Percentiles rank a stretch among this genome's conserved stretches.
Conservation (phyloP, 345 rosid species). For the Populus deltoides region DNA sequence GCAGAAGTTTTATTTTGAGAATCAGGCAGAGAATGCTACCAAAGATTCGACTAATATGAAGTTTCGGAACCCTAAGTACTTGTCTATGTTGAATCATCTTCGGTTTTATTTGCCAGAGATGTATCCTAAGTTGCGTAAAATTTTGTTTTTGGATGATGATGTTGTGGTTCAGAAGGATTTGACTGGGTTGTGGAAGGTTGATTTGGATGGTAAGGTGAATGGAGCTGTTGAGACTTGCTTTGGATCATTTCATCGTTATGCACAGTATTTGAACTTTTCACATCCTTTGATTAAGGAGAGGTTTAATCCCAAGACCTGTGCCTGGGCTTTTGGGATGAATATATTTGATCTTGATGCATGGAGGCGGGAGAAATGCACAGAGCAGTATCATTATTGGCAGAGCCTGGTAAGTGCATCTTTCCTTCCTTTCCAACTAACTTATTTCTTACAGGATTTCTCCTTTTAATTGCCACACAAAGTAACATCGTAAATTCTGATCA, state of each 20-base stretch:
- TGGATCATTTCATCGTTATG: conserved; percentile 82
- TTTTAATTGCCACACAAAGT: not conserved
- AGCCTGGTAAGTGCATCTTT: conserved; percentile 43
- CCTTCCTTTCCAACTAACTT: conserved; percentile 11
- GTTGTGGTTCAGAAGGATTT: conserved; percentile 95
- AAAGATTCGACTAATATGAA: conserved; percentile 38
- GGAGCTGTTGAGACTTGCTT: conserved; percentile 96
- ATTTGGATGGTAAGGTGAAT: conserved; percentile 84
- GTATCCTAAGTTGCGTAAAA: conserved; percentile 77
- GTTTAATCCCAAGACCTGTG: conserved; percentile 77
- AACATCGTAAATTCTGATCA: not conserved
- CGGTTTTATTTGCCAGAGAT: conserved; percentile 89
- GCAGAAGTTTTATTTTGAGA: conserved; percentile 49
- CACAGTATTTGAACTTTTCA: conserved; percentile 68
- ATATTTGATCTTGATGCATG: conserved; percentile 88
- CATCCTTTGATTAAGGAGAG: conserved; percentile 68
- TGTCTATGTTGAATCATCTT: conserved; percentile 75
- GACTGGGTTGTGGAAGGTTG: conserved; percentile 76
- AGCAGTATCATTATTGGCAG: conserved; percentile 64
- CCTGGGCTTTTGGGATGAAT: conserved; percentile 95
- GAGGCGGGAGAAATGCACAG: conserved; percentile 61
- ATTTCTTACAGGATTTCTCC: not conserved
- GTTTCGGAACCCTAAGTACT: conserved; percentile 56
- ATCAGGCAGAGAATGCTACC: conserved; percentile 43
- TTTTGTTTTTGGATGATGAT: conserved; percentile 83